Conservation (phyloP, 441 rosid species). For the Erysimum cheiri region DNA sequence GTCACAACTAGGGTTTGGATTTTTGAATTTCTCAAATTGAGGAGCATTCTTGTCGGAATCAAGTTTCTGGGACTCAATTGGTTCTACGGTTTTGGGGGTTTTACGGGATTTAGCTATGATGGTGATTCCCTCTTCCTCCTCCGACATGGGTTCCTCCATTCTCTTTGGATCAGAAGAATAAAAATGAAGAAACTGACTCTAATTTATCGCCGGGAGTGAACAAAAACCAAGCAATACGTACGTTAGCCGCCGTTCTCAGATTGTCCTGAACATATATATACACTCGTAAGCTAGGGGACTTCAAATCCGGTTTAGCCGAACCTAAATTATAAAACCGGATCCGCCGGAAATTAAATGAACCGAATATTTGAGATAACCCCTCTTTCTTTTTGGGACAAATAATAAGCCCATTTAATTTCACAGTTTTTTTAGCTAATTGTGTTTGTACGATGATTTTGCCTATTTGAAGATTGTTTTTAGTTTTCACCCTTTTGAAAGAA, state of each 20-base stretch:
- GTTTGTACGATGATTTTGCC: neutral
- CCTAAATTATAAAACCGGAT: neutral
- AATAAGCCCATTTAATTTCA: neutral
- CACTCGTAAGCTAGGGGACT: slow-evolving; percentile 26
- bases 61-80: slow-evolving; percentile 33
- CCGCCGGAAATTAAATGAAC: neutral
- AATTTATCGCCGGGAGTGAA: slow-evolving; percentile 24
- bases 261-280: neutral
- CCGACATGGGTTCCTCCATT: slow-evolving; percentile 41
- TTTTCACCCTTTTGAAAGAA: neutral
- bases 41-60: slow-evolving; percentile 11
- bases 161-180: slow-evolving; percentile 4
- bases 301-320: slow-evolving; percentile 28
- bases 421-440: neutral
- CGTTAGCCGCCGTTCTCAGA: slow-evolving; percentile 32
- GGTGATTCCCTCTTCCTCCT: slow-evolving; percentile 57
- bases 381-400: no score
- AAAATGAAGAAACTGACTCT: neutral
- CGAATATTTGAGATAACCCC: neutral
- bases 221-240: neutral
- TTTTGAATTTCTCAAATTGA: slow-evolving; percentile 53
- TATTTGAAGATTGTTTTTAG: slow-evolving; percentile 6
- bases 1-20: slow-evolving; percentile 36
- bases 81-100: slow-evolving; percentile 25
- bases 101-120: slow-evolving; percentile 64